A percentile compares a stretch with the other conserved stretches of the same genome.
Conservation (phyloP, 192 early-diverging fungal species). For the Linnemannia zychae region DNA sequence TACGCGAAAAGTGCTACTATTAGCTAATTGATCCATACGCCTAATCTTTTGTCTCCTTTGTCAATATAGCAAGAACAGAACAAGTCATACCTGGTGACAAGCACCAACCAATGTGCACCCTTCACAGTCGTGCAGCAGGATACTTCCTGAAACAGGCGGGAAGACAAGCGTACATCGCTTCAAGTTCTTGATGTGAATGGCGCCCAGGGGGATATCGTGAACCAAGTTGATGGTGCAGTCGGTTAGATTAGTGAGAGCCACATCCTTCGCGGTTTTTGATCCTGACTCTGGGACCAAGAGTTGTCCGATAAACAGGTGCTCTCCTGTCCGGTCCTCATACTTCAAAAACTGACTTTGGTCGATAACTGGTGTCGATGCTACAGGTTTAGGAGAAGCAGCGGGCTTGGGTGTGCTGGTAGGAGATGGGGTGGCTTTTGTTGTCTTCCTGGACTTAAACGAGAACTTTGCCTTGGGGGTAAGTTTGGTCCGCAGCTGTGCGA, state of each 20-base stretch:
- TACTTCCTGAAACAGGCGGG: constrained; percentile 76
- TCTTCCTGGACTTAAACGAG: constrained; percentile 73
- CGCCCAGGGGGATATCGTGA: constrained; percentile 64
- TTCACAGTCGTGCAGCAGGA: constrained; percentile 76
- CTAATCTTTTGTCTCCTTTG: neutral
- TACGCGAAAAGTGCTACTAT: neutral
- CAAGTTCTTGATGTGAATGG: constrained; percentile 84
- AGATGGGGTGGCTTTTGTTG: constrained; percentile 3
- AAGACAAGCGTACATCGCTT: constrained; percentile 73
- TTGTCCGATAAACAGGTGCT: constrained; percentile 51
- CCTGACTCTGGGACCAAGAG: constrained; percentile 10
- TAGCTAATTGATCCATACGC: neutral
- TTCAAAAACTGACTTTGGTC: constrained; percentile 48
- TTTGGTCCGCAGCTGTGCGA: constrained; percentile 53
- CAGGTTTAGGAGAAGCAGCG: neutral
- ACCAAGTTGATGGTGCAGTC: constrained; percentile 78
- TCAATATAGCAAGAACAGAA: neutral
- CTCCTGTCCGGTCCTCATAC: constrained; percentile 49
- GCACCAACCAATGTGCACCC: constrained; percentile 73
- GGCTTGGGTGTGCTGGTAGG: constrained; percentile 1
- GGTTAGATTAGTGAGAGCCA: constrained; percentile 68
- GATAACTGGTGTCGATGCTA: neutral
- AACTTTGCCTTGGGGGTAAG: constrained; percentile 74
- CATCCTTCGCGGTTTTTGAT: constrained; percentile 60
- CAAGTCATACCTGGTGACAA: constrained; percentile 79